Evolutionary conservation across 306 rosid species (phyloP).

Genomic region (Luffa acutangula): DNA sequence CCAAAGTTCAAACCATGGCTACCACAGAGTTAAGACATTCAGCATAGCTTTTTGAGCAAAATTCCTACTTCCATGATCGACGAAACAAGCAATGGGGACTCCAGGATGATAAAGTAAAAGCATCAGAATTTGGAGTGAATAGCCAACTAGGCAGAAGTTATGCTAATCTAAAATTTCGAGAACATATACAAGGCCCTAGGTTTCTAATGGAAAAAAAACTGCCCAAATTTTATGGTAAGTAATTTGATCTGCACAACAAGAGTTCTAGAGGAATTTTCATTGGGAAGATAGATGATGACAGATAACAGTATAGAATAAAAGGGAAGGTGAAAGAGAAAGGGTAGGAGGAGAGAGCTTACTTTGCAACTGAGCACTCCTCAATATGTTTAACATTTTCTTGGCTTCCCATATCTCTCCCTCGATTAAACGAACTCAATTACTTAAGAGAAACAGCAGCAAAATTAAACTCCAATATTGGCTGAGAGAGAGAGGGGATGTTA

Average conservation of each 20-base stretch:
- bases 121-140: neutral
- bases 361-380: slow-evolving; percentile 84
- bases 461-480: neutral
- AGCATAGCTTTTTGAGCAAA: too few species aligned
- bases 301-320: neutral
- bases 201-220: neutral
- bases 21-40: neutral
- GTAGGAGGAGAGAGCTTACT: slow-evolving; percentile 29
- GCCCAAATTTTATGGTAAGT: neutral
- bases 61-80: neutral
- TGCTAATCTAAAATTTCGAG: neutral
- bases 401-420: slow-evolving; percentile 32
- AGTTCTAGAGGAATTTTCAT: neutral
- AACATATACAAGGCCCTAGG: neutral
- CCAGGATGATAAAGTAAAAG: neutral
- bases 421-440: neutral
- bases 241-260: neutral
- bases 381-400: slow-evolving; percentile 72
- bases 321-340: neutral
- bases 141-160: neutral
- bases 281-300: neutral
- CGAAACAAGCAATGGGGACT: neutral
- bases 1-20: neutral
- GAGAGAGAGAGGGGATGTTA: neutral
- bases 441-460: neutral